A percentile compares a stretch with the other conserved stretches of the same genome.
Conservation (phyloP, 805 yeast genomes). For the Metschnikowia arizonensis region DNA sequence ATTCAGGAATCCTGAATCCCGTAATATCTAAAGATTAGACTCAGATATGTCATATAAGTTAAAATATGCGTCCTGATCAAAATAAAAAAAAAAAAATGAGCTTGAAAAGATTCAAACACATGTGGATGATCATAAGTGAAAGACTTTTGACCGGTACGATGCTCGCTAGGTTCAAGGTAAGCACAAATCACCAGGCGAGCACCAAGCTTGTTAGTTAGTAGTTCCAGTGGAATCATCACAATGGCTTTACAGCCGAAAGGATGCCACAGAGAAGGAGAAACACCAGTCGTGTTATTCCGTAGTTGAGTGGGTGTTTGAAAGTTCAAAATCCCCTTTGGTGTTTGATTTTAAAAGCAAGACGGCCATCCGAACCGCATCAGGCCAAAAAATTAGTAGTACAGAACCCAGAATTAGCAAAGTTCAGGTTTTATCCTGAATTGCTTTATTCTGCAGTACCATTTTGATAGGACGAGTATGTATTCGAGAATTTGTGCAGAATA, state of each 20-base stretch:
- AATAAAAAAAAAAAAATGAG: background rate
- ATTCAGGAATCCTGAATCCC: background rate
- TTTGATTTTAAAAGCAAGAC: background rate
- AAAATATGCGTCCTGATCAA: no score
- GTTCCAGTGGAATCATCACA: no score
- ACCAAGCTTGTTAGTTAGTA: no score
- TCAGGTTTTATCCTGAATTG: background rate
- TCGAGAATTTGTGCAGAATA: no score
- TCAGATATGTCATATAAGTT: background rate
- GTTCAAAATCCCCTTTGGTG: background rate
- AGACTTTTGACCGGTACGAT: no score
- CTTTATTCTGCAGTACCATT: no score
- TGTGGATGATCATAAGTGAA: no score
- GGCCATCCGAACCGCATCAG: background rate
- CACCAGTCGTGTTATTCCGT: background rate
- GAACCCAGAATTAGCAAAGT: background rate
- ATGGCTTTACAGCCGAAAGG: no score
- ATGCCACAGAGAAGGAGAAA: no score
- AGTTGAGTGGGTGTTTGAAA: background rate
- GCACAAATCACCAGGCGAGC: no score
- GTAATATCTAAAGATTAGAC: background rate
- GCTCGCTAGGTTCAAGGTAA: no score
- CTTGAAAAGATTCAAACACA: background rate
- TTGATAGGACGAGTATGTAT: no score
- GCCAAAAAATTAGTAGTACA: background rate